Evolutionary conservation across 305 asterid genomes (phyloP), one percentile per base, ranked within the genome.

Genomic region (Fraxinus velutina): DNA sequence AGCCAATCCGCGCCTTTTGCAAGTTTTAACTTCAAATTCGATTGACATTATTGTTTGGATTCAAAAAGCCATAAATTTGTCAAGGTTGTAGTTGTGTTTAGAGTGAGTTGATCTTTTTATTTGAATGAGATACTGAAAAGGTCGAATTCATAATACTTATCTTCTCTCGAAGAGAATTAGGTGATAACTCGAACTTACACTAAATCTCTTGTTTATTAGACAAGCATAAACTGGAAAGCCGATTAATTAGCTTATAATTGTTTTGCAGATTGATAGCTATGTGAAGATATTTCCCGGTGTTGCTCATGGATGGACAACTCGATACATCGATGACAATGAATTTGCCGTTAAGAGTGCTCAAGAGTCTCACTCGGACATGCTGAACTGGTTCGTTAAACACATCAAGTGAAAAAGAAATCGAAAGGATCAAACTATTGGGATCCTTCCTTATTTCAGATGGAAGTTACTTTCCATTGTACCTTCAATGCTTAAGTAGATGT

Each of bases 251-350:
- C 21, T 9, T 32, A 24, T 62, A 13, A 27, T 73, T 2, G 5
- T 33, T 68, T 47, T 88, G 87, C 88, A 92, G 97, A 83, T 90
- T 77, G 91, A 90, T 15, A 87, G 95, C 81, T 83, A 47, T 62
- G 91, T 90, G 87, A 92, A 92, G 86, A 86, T 92, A 79, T 92
- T 88, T 75, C 90, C 90, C 1, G 91, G 92, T 3, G 93, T 90
- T 9, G 82, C 8, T 1, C 95, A 92, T 82, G 97, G 97, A 73
- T 92, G 93, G 93, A 80, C 92, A 2, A 68, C 82, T 34, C 72
- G 90, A 42, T 92, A 89, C 80, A 52, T 87, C 0, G 85, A 81
- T 2, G 84, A 88, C 0, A 91, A 91, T 50, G 93, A 89, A 74
- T 71, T 70, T 21, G 92, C 86, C 2, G 86, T 87, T 1, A 86